Evolutionary conservation across 371 early-diverging fungal species (phyloP).

Genomic region (Mortierella sp.): DNA sequence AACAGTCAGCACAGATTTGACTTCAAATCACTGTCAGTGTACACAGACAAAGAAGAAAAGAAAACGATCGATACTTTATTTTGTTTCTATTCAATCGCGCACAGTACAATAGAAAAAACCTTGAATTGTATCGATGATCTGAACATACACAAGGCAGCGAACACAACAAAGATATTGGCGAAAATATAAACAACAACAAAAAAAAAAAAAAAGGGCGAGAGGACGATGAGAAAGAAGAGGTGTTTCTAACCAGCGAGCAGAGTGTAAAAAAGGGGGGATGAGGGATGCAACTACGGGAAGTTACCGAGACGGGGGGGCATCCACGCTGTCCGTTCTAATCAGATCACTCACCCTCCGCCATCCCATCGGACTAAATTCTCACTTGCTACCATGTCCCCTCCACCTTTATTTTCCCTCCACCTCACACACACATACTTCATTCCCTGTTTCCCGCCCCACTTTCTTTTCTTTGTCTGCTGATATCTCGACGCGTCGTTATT

Average conservation of each 20-base stretch:
- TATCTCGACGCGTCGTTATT: slow-evolving; percentile 3
- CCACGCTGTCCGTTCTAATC: background rate
- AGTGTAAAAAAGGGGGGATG: background rate
- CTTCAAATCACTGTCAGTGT: no score
- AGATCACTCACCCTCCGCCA: background rate
- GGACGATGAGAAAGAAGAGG: background rate
- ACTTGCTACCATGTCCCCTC: background rate
- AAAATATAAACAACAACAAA: background rate
- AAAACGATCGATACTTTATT: no score
- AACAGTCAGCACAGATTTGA: no score
- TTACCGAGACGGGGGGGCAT: background rate
- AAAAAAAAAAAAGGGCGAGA: background rate
- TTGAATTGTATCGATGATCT: no score
- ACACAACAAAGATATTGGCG: background rate
- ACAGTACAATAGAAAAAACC: no score
- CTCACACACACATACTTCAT: background rate
- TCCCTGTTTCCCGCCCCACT: background rate
- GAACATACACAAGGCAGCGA: no score
- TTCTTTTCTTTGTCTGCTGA: background rate
- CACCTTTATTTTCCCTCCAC: background rate
- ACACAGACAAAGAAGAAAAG: no score
- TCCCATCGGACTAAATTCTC: background rate
- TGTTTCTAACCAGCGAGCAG: background rate
- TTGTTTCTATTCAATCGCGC: no score
- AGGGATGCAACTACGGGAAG: background rate